Evolutionary conservation across 2,329 filamentous ascomycete genomes (phyloP).

Genomic region (Exophiala phaeomuriformis): DNA sequence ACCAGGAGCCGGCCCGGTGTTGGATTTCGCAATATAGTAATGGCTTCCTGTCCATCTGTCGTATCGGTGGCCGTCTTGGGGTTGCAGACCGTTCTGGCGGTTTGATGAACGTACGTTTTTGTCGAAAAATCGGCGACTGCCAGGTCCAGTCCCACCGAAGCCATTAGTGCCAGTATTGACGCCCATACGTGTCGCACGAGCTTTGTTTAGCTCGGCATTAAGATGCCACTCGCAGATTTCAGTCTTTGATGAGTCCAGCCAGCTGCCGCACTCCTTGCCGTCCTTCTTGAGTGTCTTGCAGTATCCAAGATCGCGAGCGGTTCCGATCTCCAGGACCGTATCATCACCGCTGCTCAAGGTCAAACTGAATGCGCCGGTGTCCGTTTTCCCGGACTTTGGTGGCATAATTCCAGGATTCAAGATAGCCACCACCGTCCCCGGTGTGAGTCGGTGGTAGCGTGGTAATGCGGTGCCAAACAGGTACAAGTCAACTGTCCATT

Average conservation of each 20-base stretch:
- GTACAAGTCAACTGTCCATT: constrained; percentile 85
- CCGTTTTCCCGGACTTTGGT: constrained; percentile 64
- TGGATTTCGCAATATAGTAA: constrained; percentile 37
- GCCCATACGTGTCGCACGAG: constrained; percentile 63
- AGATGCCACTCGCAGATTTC: constrained; percentile 91
- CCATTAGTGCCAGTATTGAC: constrained; percentile 62
- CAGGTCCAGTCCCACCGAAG: constrained; percentile 35
- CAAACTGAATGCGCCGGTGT: constrained; percentile 77
- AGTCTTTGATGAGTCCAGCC: constrained; percentile 83
- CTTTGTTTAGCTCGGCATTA: constrained; percentile 69
- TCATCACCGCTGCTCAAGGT: constrained; percentile 81
- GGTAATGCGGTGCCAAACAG: constrained; percentile 87
- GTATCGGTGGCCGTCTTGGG: constrained; percentile 29
- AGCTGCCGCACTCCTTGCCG: constrained; percentile 68
- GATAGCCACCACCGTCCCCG: constrained; percentile 86
- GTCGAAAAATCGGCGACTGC: constrained; percentile 31
- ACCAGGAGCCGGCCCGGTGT: constrained; percentile 8
- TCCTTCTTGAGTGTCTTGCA: constrained; percentile 82
- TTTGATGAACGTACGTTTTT: constrained; percentile 32
- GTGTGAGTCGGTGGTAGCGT: constrained; percentile 85
- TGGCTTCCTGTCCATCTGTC: constrained; percentile 38
- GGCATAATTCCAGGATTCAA: constrained; percentile 89
- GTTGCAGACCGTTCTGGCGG: constrained; percentile 20
- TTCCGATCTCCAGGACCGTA: constrained; percentile 81
- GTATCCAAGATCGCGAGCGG: constrained; percentile 74